Base-by-base conservation (phyloP, 495 filamentous ascomycete genomes). In the Trichoderma gamsii region DNA sequence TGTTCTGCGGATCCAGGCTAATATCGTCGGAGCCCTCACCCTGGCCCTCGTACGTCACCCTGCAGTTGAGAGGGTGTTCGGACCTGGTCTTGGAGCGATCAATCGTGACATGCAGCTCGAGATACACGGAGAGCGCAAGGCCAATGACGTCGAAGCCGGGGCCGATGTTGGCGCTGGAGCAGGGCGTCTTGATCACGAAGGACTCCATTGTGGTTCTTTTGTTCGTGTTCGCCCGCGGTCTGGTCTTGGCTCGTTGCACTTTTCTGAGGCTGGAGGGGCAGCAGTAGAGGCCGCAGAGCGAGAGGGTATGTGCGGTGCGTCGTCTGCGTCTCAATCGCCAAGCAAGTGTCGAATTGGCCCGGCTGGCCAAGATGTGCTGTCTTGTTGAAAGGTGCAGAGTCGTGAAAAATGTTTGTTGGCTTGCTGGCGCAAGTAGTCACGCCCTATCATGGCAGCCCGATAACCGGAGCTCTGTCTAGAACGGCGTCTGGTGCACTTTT, bases 71-170 rank as follows among this genome's bases (percentile, higher is more conserved):
- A 3, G 90, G 86, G 32, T 86, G 77, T 25, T 80, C 69, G 0
- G 89, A 90, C 9, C 77, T 73, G 0, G 75, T 70, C 65, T 77
- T 77, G 71, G 81, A 76, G 61, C 80, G 75, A 75, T 90, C 83
- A 69, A 95, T 78, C 32, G 85, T 89, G 73, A 97, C 88, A 41
- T 85, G 84, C 52, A 97, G 80, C 79, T 97, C 92, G 63, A 98
- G 89, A 78, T 90, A 92, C 75, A 97, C 88, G 64, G 91, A 93
- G 73, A 99, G 81, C 3, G 94, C 94, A 66, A 99, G 85, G 66
- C 95, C 95, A 77, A 97, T 93, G 73, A 97, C 94, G 78, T 99
- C 95, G 81, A 97, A 99, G 18, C 95, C 95, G 38, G 95, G 95
- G 56, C 88, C 93, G 74, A 97, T 96, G 82, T 97, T 97, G 74